Evolutionary conservation across 2,329 filamentous ascomycete genomes (phyloP), one percentile per base, ranked within the genome.

Genomic region (Shiraia sp.): DNA sequence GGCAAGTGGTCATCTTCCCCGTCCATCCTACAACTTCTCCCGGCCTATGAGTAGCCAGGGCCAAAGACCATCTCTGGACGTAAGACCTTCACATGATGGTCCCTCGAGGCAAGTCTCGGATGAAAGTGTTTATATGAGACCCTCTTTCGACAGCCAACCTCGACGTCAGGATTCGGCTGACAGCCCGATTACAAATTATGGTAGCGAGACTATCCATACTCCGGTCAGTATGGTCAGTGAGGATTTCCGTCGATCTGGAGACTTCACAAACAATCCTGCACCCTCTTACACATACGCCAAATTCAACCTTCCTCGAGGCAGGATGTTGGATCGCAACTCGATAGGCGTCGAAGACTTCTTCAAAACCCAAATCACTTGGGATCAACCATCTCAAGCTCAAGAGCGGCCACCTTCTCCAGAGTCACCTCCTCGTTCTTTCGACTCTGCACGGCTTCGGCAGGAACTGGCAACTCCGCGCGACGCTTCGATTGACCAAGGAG

Each of bases 1-100:
- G 2, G 78, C 79, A 31, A 79, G 72, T 33, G 77, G 80, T 24
- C 71, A 75, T 22, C 70, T 90, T 25, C 82, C 85, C 10, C 81
- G 86, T 12, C 87, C 90, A 1, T 83, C 87, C 0, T 92, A 95
- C 72, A 97, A 99, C 70, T 97, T 97, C 68, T 97, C 93, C 1
- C 81, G 93, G 30, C 93, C 93, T 0, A 72, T 95, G 47, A 96
- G 92, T 68, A 79, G 86, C 62, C 80, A 83, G 46, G 83, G 82
- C 47, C 45, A 47, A 5, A 83, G 79, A 10, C 81, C 81, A 12
- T 68, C 67, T 5, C 39, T 67, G 12, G 72, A 74, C 23, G 62
- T 55, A 8, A 50, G 59, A 23, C 59, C 71, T 6, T 63, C 63
- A 14, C 51, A 62, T n/a, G 70, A 70, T 22, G 56, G 49, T 12